phyloP scores from a whole-genome alignment of 768 basidiomycete genomes.

The Leccinum pellstonianum region DNA sequence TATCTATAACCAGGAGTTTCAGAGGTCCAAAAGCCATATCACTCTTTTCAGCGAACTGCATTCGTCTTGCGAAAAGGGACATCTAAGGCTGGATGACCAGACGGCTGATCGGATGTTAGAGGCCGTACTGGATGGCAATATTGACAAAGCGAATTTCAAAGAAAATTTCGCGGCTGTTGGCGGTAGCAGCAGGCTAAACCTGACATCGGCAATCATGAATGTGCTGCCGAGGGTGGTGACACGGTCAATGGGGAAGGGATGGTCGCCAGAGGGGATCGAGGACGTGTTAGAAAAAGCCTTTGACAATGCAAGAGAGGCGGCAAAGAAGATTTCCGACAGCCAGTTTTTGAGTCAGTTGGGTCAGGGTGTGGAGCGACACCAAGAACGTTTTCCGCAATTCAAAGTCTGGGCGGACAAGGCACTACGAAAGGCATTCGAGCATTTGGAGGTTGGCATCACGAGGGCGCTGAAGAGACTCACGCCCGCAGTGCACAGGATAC shows the following conservation, averaged over 20 bases:
- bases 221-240: too few relatives aligned
- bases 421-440: not conserved
- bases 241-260: too few relatives aligned
- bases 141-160: not conserved
- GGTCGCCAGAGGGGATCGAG: too few relatives aligned
- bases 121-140: constrained; percentile 5
- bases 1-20: constrained; percentile 15
- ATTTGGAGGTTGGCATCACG: constrained; percentile 1
- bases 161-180: too few relatives aligned
- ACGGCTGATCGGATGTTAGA: not conserved
- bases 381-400: not conserved
- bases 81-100: not conserved
- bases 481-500: constrained; percentile 9
- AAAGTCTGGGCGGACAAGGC: not conserved
- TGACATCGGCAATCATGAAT: too few relatives aligned
- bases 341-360: constrained; percentile 15
- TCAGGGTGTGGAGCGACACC: not conserved
- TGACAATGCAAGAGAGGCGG: not conserved
- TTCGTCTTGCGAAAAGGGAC: not conserved
- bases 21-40: constrained; percentile 16
- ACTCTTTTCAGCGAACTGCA: constrained; percentile 7
- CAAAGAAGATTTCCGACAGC: constrained; percentile 9
- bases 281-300: not conserved
- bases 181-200: too few relatives aligned
- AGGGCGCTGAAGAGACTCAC: constrained; percentile 11